Base-by-base conservation (phyloP, 2,329 filamentous ascomycete genomes). In the Pseudocercospora vitis region DNA sequence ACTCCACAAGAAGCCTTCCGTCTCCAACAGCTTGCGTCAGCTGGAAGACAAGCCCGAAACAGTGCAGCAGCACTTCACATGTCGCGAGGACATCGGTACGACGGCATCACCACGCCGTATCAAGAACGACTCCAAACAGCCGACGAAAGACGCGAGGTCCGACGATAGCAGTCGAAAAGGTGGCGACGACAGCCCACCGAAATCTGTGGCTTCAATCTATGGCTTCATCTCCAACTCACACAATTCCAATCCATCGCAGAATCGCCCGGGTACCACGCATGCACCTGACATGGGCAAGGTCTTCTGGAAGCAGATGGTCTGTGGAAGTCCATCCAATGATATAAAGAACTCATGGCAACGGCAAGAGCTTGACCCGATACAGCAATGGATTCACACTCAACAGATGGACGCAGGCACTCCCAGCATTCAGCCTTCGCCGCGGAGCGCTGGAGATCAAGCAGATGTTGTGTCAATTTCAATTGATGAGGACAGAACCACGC, bases 271-370 rank as follows among this genome's bases (percentile, higher is more conserved):
- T 18, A 54, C 50, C 7, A 50, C 37, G 4, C 28, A 47, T 29
- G 37, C 40, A 28, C 39, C 37, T 12, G 57, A 60, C 31, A 52
- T 58, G 18, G 55, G 53, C 37, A 52, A 52, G 4, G 24, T 54
- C 8, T 61, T 61, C 26, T 65, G 58, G 59, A 59, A 54, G 18
- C 51, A 37, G n/a, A 11, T n/a, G 32, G 12, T 23, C 21, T 23
- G 18, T n/a, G 18, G 50, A 33, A 48, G 16, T 21, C 24, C 12
- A 40, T 7, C 3, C 12, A 52, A 42, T 24, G 32, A 18, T 18
- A 31, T 42, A 33, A 31, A 40, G 39, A 19, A n/a, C n/a, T n/a
- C n/a, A n/a, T n/a, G n/a, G n/a, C n/a, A n/a, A n/a, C n/a, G n/a
- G n/a, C n/a, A n/a, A n/a, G n/a, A n/a, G n/a, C n/a, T n/a, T n/a